These are phyloP conservation scores for Atkinsonella texensis DNA, from an alignment of 2,329 filamentous ascomycete genomes.

Conservation along the genomic window DNA sequence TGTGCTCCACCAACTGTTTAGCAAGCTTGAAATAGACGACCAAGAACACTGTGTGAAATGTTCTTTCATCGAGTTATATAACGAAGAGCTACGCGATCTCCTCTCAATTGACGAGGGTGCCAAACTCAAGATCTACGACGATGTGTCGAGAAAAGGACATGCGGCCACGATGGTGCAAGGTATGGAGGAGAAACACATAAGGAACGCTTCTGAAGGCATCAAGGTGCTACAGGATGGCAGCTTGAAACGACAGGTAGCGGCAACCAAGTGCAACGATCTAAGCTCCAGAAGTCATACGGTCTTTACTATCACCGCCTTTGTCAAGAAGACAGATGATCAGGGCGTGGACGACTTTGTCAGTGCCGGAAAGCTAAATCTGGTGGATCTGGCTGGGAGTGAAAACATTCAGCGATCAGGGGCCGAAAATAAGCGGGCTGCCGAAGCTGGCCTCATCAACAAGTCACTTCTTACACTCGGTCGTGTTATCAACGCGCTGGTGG, in stretches of 20 bases:
- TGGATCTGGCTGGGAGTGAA: conserved; percentile 93
- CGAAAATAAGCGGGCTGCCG: conserved; percentile 92
- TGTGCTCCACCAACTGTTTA: conserved; percentile 76
- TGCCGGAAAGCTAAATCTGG: conserved; percentile 87
- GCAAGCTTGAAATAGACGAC: conserved; percentile 66
- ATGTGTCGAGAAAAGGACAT: conserved; percentile 75
- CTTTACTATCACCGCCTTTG: conserved; percentile 88
- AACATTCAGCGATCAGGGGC: conserved; percentile 96
- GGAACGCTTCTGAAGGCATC: conserved; percentile 73
- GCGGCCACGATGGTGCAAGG: conserved; percentile 83
- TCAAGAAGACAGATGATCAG: conserved; percentile 68
- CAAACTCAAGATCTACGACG: conserved; percentile 94
- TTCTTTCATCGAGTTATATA: conserved; percentile 97
- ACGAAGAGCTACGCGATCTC: conserved; percentile 88
- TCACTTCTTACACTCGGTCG: conserved; percentile 86
- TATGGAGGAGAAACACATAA: conserved; percentile 94
- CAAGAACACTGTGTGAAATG: conserved; percentile 87
- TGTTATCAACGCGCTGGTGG: conserved; percentile 95
- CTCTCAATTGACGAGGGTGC: conserved; percentile 68
- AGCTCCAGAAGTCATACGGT: conserved; percentile 96
- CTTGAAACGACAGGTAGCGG: conserved; percentile 91
- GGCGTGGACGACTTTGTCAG: conserved; percentile 85
- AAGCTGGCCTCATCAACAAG: conserved; percentile 97
- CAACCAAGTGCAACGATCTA: conserved; percentile 98
- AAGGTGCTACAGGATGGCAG: conserved; percentile 81